A percentile compares a stretch with the other conserved stretches of the same genome.
phyloP scores from a whole-genome alignment of 371 early-diverging fungal genomes.

The Parasitella parasitica region DNA sequence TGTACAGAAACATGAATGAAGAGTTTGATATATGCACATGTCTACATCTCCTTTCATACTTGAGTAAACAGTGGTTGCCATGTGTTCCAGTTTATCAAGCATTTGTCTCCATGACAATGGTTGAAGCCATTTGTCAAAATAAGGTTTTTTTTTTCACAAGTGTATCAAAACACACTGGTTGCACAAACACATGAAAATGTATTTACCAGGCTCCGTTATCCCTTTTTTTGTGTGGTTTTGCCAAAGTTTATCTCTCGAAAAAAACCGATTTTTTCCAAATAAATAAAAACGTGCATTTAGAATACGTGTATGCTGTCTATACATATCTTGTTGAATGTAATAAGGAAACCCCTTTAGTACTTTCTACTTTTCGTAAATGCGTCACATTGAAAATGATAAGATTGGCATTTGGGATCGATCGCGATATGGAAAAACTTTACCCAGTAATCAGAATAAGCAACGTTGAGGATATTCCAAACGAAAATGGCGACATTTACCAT shows the following conservation, averaged over 20 bases:
- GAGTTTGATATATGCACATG: too few species aligned
- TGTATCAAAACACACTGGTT: not conserved
- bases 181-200: not conserved
- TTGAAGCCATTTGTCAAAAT: not conserved
- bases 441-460: not conserved
- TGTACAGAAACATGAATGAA: too few species aligned
- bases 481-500: not conserved
- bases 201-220: not conserved
- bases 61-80: too few species aligned
- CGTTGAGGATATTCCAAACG: not conserved
- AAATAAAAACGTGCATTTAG: not conserved
- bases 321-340: not conserved
- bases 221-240: not conserved
- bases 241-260: not conserved
- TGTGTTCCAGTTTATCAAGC: too few species aligned
- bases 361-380: not conserved
- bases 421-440: not conserved
- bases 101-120: too few species aligned
- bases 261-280: not conserved
- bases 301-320: not conserved
- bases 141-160: not conserved
- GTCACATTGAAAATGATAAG: not conserved
- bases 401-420: not conserved
- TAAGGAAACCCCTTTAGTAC: not conserved
- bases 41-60: too few species aligned